These are phyloP conservation scores for Liquidambar formosana DNA, from an alignment of 164 flowering plant genomes.

Conservation along the genomic window DNA sequence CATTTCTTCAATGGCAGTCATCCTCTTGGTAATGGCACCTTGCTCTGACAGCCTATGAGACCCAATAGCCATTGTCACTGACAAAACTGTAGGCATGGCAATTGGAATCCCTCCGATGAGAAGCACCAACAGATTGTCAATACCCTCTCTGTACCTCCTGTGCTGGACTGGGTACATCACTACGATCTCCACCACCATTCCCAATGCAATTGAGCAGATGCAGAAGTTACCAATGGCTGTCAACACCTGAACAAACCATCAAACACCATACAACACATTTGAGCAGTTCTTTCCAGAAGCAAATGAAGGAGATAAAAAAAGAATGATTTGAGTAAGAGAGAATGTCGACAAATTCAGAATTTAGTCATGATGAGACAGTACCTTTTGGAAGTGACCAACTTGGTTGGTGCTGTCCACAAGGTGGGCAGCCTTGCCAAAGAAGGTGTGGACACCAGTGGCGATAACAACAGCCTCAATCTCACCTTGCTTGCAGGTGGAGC, in stretches of 20 bases:
- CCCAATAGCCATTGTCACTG: conserved; percentile 96
- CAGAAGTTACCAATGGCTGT: conserved; percentile 93
- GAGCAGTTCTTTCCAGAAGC: too few relatives aligned
- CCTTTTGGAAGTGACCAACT: conserved; percentile 93
- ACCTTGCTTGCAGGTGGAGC: conserved; percentile 94
- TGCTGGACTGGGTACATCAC: conserved; percentile 80
- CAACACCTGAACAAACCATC: conserved; percentile 50
- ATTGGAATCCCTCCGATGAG: conserved; percentile 97
- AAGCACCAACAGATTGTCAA: conserved; percentile 79
- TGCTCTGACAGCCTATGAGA: conserved; percentile 84
- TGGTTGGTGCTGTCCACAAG: conserved; percentile 86
- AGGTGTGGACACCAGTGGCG: conserved; percentile 90
- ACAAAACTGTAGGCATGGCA: conserved; percentile 94
- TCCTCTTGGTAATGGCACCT: conserved; percentile 97
- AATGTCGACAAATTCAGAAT: too few relatives aligned
- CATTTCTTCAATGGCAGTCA: conserved; percentile 99
- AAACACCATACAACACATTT: too few relatives aligned
- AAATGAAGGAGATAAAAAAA: too few relatives aligned
- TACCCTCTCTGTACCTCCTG: conserved; percentile 73
- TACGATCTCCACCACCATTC: conserved; percentile 73
- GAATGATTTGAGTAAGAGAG: too few relatives aligned
- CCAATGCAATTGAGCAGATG: conserved; percentile 75
- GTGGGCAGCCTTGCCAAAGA: conserved; percentile 94
- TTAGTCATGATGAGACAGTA: conserved; percentile 6
- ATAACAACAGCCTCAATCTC: conserved; percentile 88